Base-by-base conservation (phyloP, 306 rosid genomes). In the Vigna unguiculata region DNA sequence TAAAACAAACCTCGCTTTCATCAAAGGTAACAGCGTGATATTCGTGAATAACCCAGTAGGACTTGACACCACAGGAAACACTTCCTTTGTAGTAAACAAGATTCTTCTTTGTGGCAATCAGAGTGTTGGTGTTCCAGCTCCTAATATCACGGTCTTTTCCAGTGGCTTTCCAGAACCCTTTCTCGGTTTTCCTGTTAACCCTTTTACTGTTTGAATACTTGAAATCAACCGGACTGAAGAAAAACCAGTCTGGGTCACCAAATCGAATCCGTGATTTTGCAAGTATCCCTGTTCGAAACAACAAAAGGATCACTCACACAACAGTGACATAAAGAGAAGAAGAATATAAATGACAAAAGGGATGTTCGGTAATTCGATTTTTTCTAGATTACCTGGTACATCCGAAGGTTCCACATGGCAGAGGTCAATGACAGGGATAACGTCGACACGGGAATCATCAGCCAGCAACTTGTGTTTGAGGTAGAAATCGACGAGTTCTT, bases 161-260 rank as follows among this genome's bases (percentile, higher is more conserved):
- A 5, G 96, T 91, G 72, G 73, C 16, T 73, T 94, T 91, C 98
- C 98, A 94, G 63, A 1, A 91, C 1, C 98, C 98, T n/a, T 1
- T 0, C 4, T 3, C 0, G 0, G 98, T 91, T 58, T 75, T 6
- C 84, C 97, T 78, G 49, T 85, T 84, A 4, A 19, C 1, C 40
- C 87, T 71, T 5, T 6, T 57, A 13, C 86, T 83, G 0, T 70
- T 86, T 6, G 67, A 3, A 62, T 81, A 60, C 84, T 83, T 91
- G 61, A 46, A 85, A 9, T 78, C 82, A 1, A 25, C 80, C 4
- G 63, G 80, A 72, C 77, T 71, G 55, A 91, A 84, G 87, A 90
- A 93, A 79, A 67, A 93, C 97, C 94, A 91, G 38, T 86, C 82
- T 2, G 40, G 74, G 17, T 88, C 86, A 53, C 77, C 84, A 0